These are phyloP conservation scores for Isoetes engelmannii DNA, from an alignment of 83 land plant species.

Conservation along the genomic window DNA sequence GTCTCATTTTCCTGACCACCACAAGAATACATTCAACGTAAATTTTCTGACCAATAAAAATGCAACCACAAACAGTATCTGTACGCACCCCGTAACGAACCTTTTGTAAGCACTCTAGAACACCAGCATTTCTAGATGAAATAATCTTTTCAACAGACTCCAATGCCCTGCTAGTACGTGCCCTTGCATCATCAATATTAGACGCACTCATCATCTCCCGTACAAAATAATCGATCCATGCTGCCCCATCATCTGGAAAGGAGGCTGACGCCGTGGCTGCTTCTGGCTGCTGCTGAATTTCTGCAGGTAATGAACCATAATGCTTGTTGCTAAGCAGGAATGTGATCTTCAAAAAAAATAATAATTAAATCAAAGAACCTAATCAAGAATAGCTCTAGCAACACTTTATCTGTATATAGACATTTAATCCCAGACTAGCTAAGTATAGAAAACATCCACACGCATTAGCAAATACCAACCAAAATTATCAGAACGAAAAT, in stretches of 20 bases:
- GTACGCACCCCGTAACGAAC: slow-evolving; percentile 14
- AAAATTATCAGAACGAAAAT: no score
- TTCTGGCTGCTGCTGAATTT: no score
- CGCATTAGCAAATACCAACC: no score
- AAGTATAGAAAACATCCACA: no score
- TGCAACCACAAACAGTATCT: neutral
- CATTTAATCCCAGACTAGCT: no score
- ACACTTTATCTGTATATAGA: no score
- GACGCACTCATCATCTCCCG: slow-evolving; percentile 73
- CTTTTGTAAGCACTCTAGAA: slow-evolving; percentile 47
- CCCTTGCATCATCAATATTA: slow-evolving; percentile 67
- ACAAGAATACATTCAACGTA: slow-evolving; percentile 7
- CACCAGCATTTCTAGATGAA: slow-evolving; percentile 30
- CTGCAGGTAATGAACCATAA: neutral
- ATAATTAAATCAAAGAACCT: neutral
- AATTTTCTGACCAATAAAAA: no score
- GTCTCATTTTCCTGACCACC: slow-evolving; percentile 51
- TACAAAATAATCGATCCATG: slow-evolving; percentile 83
- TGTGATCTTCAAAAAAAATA: neutral
- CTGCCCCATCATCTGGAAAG: slow-evolving; percentile 46
- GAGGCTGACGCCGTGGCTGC: slow-evolving; percentile 14
- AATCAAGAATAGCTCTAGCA: neutral
- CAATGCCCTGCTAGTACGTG: slow-evolving; percentile 60
- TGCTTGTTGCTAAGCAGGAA: neutral
- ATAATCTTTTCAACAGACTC: slow-evolving; percentile 71